Conservation (phyloP, 1,284 basidiomycete species). For the Jaminaea rosea region DNA sequence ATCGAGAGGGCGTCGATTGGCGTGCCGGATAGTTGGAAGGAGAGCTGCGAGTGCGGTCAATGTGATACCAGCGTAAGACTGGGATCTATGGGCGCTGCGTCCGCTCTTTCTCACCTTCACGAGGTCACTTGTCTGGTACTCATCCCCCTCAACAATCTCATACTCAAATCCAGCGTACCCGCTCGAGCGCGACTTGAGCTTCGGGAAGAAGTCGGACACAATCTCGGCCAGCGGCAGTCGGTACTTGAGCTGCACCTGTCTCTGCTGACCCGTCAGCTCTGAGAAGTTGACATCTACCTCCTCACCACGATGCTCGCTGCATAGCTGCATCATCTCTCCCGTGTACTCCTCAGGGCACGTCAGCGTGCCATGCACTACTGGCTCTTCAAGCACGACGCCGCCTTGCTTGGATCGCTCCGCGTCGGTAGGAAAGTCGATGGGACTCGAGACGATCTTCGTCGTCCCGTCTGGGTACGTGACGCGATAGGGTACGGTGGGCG, state of each 20-base stretch:
- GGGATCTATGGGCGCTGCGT: too few species aligned
- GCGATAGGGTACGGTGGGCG: conserved; percentile 42
- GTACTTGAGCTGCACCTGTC: conserved; percentile 36
- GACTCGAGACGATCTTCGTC: conserved; percentile 29
- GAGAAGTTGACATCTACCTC: conserved; percentile 30
- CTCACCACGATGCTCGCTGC: conserved; percentile 41
- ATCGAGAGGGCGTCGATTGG: conserved; percentile 39
- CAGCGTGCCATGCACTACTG: conserved; percentile 35
- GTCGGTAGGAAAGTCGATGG: conserved; percentile 33
- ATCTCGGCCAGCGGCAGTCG: conserved; percentile 41
- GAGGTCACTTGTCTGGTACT: conserved; percentile 31
- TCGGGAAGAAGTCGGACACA: conserved; percentile 45
- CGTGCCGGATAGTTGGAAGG: conserved; percentile 34
- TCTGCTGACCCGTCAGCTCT: not conserved
- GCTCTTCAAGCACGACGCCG: conserved; percentile 24
- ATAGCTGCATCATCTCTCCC: conserved; percentile 45
- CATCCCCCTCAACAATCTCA: conserved; percentile 24
- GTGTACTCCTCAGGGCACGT: conserved; percentile 42
- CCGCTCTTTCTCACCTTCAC: conserved; percentile 23
- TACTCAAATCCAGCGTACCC: conserved; percentile 45
- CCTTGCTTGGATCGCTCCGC: conserved; percentile 20
- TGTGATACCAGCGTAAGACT: too few species aligned
- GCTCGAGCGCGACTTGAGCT: conserved; percentile 41
- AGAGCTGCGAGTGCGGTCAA: conserved; percentile 1
- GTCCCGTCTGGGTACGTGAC: conserved; percentile 27